Percentiles rank a stretch among this genome's conserved stretches.
phyloP scores from a whole-genome alignment of 345 rosid species.

The Salix viminalis region DNA sequence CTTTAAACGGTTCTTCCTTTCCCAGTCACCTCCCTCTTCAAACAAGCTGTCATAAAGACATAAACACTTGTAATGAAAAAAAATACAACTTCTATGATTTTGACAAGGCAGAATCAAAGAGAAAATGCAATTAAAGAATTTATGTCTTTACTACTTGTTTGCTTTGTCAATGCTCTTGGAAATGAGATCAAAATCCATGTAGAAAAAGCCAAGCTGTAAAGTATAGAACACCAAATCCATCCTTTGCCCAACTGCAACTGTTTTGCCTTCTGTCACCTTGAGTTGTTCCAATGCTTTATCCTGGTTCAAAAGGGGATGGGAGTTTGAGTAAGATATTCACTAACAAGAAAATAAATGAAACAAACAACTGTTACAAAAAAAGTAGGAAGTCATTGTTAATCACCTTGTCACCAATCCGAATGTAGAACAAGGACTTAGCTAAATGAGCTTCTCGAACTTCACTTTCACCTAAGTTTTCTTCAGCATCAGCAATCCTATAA shows the following conservation, averaged over 20 bases:
- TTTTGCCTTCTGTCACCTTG: constrained; percentile 87
- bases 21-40: constrained; percentile 99
- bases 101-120: neutral
- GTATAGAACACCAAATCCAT: constrained; percentile 95
- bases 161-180: constrained; percentile 97
- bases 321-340: constrained; percentile 2
- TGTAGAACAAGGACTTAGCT: constrained; percentile 83
- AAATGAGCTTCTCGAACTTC: constrained; percentile 99
- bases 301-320: constrained; percentile 31
- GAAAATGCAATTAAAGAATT: neutral
- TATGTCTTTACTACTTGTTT: constrained; percentile 60
- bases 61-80: neutral
- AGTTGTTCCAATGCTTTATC: constrained; percentile 95
- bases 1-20: constrained; percentile 93
- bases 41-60: constrained; percentile 57
- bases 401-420: constrained; percentile 88
- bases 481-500: constrained; percentile 92
- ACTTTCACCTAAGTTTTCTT: constrained; percentile 95
- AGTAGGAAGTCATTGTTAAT: neutral
- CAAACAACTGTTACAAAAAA: constrained; percentile 3
- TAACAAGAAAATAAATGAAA: constrained; percentile 5
- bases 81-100: neutral
- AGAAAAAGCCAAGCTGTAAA: constrained; percentile 80
- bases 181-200: constrained; percentile 91
- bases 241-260: constrained; percentile 97